Evolutionary conservation across 306 rosid species (phyloP), one percentile per base, ranked within the genome.

Genomic region (Sicyos edulis): DNA sequence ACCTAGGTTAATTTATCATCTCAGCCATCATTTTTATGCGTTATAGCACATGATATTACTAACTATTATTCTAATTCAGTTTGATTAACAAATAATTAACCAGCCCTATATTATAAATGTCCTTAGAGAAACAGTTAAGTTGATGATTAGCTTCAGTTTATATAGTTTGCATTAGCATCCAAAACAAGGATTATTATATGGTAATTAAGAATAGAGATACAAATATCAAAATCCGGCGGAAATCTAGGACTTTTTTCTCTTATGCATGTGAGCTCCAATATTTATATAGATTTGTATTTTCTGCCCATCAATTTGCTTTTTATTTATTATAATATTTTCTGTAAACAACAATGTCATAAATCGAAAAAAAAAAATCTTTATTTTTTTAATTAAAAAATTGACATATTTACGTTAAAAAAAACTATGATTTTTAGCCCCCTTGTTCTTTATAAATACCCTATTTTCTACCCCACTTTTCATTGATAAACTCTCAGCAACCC

Each of bases 181-280:
- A 44, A 73, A 73, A 34, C 54, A 57, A 45, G 16, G 69, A 10
- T 71, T 71, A 71, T 54, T 71, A 10, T 29, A 42, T 71, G n/a
- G 32, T 54, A 52, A 71, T 54, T 53, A 53, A 71, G 34, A 19
- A 13, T 1, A 21, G 13, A 47, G 12, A 51, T n/a, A 40, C n/a
- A 45, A 72, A 77, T 63, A 76, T 51, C 8, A 77, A 81, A 75
- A 75, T 83, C 78, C 71, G 84, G 82, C 84, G 81, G 54, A 73
- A 83, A 79, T 79, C 73, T 75, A 81, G 87, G 84, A 77, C 84
- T 73, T 52, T 53, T 54, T 72, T 32, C 59, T 14, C 34, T 54
- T 17, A 47, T 77, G 77, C 84, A 80, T 73, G 82, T 52, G 77
- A 76, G 79, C 81, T 79, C 87, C 83, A 47, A 20, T 77, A 62